Percentiles rank a stretch among this genome's conserved stretches.
phyloP scores from a whole-genome alignment of 129 eudicot genomes.

The Rutidosis leptorrhynchoides region DNA sequence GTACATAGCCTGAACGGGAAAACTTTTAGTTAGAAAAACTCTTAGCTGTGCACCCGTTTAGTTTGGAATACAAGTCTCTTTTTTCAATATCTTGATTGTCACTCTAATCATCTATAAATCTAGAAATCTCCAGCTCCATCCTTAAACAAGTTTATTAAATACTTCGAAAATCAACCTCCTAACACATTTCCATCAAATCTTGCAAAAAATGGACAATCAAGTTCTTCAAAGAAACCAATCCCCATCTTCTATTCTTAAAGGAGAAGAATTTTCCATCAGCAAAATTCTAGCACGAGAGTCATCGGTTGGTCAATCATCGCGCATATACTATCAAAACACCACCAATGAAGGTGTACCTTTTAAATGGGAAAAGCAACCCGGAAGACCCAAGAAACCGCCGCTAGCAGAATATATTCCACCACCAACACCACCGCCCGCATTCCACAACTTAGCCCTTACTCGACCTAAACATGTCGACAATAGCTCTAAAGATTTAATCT shows the following conservation, averaged over 20 bases:
- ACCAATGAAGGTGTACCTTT: slow-evolving; percentile 72
- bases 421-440: slow-evolving; percentile 61
- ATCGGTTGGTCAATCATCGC: slow-evolving; percentile 60
- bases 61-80: slow-evolving; percentile 5
- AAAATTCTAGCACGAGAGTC: slow-evolving; percentile 54
- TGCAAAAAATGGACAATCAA: slow-evolving; percentile 32
- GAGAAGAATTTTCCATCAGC: slow-evolving; percentile 35
- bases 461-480: slow-evolving; percentile 33
- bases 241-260: slow-evolving; percentile 33
- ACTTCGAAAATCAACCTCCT: slow-evolving; percentile 4
- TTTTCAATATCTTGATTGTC: slow-evolving; percentile 14
- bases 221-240: slow-evolving; percentile 25
- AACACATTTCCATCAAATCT: slow-evolving; percentile 12
- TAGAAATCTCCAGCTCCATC: slow-evolving; percentile 25
- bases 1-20: no score
- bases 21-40: no score
- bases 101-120: slow-evolving; percentile 28
- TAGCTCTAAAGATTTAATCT: slow-evolving; percentile 19
- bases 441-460: slow-evolving; percentile 52
- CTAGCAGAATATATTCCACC: slow-evolving; percentile 49
- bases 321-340: slow-evolving; percentile 47
- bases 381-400: slow-evolving; percentile 58
- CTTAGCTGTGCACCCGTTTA: no score
- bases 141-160: slow-evolving; percentile 20
- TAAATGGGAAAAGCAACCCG: slow-evolving; percentile 80